Evolutionary conservation across 352 stramenopile genomes (phyloP).

Genomic region (Globisporangium solare): DNA sequence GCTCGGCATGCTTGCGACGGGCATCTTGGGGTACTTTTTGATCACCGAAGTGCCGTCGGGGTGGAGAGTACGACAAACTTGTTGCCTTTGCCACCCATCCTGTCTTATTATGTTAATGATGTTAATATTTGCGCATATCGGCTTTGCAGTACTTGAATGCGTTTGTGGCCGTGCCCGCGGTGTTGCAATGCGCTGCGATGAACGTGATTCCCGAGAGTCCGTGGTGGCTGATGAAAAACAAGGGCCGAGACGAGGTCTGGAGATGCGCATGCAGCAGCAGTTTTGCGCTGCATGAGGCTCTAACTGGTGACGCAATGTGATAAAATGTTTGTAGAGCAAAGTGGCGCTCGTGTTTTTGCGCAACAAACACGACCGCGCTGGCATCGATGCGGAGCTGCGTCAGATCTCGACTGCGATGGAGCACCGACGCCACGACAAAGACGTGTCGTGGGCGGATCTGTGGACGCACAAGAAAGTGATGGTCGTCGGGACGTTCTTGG

Average conservation of each 20-base stretch:
- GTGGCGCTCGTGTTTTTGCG: constrained; percentile 39
- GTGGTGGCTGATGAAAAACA: constrained; percentile 85
- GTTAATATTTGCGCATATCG: not conserved
- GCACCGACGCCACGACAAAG: constrained; percentile 33
- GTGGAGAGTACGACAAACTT: constrained; percentile 45
- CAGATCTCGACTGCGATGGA: constrained; percentile 65
- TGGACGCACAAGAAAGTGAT: constrained; percentile 58
- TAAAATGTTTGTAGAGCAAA: constrained; percentile 15
- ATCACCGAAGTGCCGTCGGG: constrained; percentile 75
- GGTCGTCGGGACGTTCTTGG: constrained; percentile 48
- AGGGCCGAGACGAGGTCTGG: constrained; percentile 33
- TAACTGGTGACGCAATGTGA: not conserved
- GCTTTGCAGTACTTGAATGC: constrained; percentile 60
- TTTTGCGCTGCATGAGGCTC: not conserved
- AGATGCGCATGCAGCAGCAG: not conserved
- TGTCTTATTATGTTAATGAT: too few relatives aligned
- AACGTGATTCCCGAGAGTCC: constrained; percentile 81
- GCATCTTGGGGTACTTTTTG: constrained; percentile 71
- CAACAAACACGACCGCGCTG: constrained; percentile 19
- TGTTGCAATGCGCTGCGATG: constrained; percentile 53
- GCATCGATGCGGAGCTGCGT: constrained; percentile 55
- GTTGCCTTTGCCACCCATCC: too few relatives aligned
- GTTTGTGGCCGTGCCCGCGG: constrained; percentile 57
- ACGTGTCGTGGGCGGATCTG: constrained; percentile 49
- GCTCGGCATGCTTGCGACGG: constrained; percentile 79